Evolutionary conservation across 208 protist genomes (phyloP).

Genomic region (Wallacemonas sp.): DNA sequence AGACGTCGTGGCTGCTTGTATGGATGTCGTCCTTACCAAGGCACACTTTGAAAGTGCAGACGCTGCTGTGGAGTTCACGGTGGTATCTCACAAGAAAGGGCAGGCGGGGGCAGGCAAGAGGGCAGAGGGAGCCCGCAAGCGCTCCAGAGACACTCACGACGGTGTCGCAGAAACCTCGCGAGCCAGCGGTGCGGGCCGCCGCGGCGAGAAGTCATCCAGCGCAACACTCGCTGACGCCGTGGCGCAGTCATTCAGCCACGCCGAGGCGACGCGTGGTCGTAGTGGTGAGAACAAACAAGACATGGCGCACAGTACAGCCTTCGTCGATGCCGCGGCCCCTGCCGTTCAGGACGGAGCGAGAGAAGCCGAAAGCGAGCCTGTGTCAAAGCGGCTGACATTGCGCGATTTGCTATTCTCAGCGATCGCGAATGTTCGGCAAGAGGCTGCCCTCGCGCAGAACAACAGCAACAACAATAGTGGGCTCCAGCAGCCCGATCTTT

Average conservation of each 20-base stretch:
- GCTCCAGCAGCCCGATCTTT: too few relatives aligned
- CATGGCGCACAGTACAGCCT: too few relatives aligned
- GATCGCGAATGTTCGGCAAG: neutral
- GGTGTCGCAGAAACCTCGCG: too few relatives aligned
- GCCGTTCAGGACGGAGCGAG: too few relatives aligned
- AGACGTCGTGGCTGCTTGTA: neutral
- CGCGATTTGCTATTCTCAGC: neutral
- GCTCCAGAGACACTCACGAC: too few relatives aligned
- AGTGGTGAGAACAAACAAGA: too few relatives aligned
- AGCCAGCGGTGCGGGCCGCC: too few relatives aligned
- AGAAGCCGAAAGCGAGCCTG: too few relatives aligned
- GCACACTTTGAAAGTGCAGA: conserved; percentile 7
- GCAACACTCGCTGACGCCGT: neutral
- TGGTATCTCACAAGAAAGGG: neutral
- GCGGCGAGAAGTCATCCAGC: neutral
- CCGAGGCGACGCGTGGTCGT: too few relatives aligned
- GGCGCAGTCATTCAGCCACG: neutral
- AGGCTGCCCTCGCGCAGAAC: neutral
- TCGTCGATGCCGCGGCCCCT: too few relatives aligned
- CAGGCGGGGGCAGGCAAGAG: neutral
- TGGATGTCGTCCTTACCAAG: neutral
- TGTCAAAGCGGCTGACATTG: neutral
- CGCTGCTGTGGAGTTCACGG: neutral
- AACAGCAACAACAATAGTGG: too few relatives aligned
- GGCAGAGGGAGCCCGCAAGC: conserved; percentile 1